Base-by-base conservation (phyloP, 2,329 filamentous ascomycete genomes). In the Aulographum hederae region DNA sequence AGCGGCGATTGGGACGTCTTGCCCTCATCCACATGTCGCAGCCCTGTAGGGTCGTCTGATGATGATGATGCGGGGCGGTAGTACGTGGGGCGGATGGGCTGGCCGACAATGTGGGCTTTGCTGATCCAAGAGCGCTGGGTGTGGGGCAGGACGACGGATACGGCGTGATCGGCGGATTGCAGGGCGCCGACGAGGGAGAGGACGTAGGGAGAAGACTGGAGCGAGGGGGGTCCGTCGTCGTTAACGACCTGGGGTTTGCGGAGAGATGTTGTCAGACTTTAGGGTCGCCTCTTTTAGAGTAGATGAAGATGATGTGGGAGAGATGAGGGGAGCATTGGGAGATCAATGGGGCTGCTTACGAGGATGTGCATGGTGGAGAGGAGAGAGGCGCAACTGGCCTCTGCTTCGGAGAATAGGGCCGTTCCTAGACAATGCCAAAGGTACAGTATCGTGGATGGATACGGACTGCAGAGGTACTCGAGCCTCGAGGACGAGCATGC, bases 61-160 rank as follows among this genome's bases (percentile, higher is more conserved):
- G n/a, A n/a, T n/a, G n/a, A n/a, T n/a, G n/a, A n/a, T 17, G 23
- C 32, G 17, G 72, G 72, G 1, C 77, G 77, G 60, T 84, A 93
- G 60, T 92, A 93, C 18, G 70, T 65, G 6, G 84, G 84, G 50
- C 76, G 81, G 38, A 92, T 69, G 6, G 79, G 78, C 51, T 86
- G 77, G 34, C 85, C 85, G 45, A 95, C 84, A 47, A 95, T 79
- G 55, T 95, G 89, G 3, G 89, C 89, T 62, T 98, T 98, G 44
- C 85, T 85, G 46, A 98, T 95, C 89, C 89, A 98, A 34, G 84
- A 93, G 39, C 86, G 74, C 57, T 98, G 89, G 5, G 75, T 76
- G 52, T 94, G 72, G 2, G 89, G 89, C 11, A 98, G 69, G 39
- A 89, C 78, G 31, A 98, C 85, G 5, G 82, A 92, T 37, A 95